A percentile compares a stretch with the other conserved stretches of the same genome.
Conservation (phyloP, 768 basidiomycete genomes). For the Cubamyces lactineus region DNA sequence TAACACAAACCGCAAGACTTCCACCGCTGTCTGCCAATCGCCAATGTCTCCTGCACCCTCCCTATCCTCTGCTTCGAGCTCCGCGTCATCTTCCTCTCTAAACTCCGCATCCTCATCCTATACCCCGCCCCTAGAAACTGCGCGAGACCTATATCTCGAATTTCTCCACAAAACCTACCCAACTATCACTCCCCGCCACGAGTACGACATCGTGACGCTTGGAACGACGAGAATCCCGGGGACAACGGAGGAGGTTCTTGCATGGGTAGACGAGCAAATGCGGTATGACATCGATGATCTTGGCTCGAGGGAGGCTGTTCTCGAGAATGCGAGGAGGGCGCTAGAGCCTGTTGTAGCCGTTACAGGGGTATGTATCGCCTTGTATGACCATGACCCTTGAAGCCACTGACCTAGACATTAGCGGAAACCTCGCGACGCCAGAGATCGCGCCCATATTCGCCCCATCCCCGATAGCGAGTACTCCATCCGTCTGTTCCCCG, state of each 20-base stretch:
- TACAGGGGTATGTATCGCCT: neutral
- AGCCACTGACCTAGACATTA: neutral
- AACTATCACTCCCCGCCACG: neutral
- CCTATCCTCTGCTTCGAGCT: neutral
- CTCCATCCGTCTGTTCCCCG: conserved; percentile 4
- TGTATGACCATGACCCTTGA: neutral
- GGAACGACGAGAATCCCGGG: neutral
- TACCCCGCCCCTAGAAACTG: neutral
- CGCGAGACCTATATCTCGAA: neutral
- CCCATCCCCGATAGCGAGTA: conserved; percentile 8
- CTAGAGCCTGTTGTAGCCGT: neutral
- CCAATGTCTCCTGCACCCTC: neutral
- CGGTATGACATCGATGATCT: neutral
- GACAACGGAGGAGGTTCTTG: neutral
- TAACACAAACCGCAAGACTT: neutral
- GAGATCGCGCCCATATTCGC: neutral
- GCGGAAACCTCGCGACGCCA: conserved; percentile 1
- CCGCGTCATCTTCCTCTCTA: neutral
- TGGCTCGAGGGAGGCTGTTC: neutral
- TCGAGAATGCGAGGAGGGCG: neutral
- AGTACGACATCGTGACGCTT: neutral
- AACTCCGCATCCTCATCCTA: neutral
- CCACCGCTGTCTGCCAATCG: neutral
- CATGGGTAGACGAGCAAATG: neutral
- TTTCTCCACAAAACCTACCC: neutral